Base-by-base conservation (phyloP, 208 protist species). In the Leishmania arabica region DNA sequence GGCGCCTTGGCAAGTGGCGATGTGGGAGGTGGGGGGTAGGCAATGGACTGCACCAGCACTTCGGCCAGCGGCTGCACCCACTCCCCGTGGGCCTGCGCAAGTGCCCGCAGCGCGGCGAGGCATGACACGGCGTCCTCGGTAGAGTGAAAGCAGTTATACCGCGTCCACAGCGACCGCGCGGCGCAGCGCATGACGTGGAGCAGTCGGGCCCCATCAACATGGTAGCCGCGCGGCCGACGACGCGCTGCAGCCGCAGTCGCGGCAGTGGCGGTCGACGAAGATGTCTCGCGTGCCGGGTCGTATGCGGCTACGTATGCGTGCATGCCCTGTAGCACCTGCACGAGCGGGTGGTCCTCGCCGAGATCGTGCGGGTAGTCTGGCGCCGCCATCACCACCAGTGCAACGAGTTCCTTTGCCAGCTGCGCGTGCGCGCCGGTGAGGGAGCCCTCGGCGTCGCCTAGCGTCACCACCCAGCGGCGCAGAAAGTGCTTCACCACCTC, bases 31-130 rank as follows among this genome's bases (percentile, higher is more conserved):
- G 81, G 80, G 1, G 78, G 85, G 42, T 90, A 88, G 5, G 84
- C 68, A 27, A 95, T 82, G 2, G 83, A 64, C 85, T 93, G 88
- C 76, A 86, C 76, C 9, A 95, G 78, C 37, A 84, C 84, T 51
- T 92, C 91, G 0, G 91, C 74, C 68, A 97, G 81, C 70, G 91
- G 86, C 65, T 94, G 87, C 19, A 94, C 85, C 91, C 91, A 93
- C 76, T 92, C 87, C 17, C 68, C 68, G 51, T 79, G 82, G 4
- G 82, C 91, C 54, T 89, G 84, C 42, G 92, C 82, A 5, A 97
- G 68, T 19, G 81, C 88, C 70, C 90, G 87, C 58, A 97, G 79
- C 24, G 88, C 83, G 1, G 90, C 89, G 24, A 97, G 79, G 53
- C 84, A 83, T 24, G 87, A 79, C 11, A 90, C 90, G 13, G 91